Conservation (phyloP, 139 green algal species). For the Chlamydomonas urium region DNA sequence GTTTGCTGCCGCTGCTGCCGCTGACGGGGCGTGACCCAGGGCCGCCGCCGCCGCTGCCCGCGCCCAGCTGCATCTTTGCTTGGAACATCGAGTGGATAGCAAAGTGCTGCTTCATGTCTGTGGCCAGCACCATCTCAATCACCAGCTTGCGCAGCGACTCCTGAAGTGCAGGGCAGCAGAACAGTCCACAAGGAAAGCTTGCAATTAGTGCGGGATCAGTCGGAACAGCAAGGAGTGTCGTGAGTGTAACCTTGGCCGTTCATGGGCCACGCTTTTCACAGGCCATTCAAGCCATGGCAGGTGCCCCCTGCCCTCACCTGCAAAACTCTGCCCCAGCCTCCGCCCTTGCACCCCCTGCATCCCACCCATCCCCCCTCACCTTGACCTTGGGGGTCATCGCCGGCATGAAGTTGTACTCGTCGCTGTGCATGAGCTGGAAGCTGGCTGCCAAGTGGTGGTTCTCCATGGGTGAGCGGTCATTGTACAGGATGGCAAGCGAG, state of each 20-base stretch:
- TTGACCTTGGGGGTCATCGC: conserved; percentile 23
- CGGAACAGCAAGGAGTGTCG: no score
- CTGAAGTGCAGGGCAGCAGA: conserved; percentile 8
- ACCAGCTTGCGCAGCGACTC: conserved; percentile 41
- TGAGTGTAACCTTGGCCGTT: no score
- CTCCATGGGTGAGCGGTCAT: conserved; percentile 60
- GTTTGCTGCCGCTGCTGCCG: not conserved
- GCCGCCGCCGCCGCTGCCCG: no score
- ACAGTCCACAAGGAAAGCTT: no score
- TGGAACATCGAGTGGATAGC: conserved; percentile 61
- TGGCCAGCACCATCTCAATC: conserved; percentile 58
- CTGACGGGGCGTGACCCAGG: not conserved
- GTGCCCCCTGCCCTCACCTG: no score
- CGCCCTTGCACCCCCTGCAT: no score
- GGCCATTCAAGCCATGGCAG: no score
- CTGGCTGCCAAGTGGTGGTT: conserved; percentile 58
- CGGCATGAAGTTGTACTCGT: conserved; percentile 54
- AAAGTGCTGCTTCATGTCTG: conserved; percentile 72
- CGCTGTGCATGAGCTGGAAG: conserved; percentile 43
- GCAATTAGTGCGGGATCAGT: no score
- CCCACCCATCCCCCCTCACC: no score
- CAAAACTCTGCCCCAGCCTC: no score
- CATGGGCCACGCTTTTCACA: no score
- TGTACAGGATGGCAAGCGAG: conserved; percentile 58
- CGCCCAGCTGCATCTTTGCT: conserved; percentile 41